Conservation (phyloP, 768 basidiomycete genomes). For the Boletus huronensis region DNA sequence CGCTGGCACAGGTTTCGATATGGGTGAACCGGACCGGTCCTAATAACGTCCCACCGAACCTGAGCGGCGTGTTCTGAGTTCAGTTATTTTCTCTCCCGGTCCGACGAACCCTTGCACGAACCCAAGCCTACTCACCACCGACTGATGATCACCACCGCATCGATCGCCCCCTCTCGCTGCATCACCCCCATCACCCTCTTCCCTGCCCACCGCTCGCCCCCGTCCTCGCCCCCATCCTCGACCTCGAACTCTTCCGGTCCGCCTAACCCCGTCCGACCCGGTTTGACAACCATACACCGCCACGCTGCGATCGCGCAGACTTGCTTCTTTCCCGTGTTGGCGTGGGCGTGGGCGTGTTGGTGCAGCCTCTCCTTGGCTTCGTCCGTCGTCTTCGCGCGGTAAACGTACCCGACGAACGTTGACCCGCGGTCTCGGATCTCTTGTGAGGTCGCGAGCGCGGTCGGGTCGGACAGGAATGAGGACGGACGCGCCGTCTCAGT, state of each 20-base stretch:
- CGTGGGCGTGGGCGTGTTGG: neutral
- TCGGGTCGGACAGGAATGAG: neutral
- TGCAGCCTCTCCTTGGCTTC: neutral
- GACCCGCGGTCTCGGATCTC: conserved; percentile 76
- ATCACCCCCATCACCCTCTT: conserved; percentile 61
- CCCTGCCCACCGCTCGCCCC: conserved; percentile 74
- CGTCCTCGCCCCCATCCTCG: conserved; percentile 60
- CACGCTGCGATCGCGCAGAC: conserved; percentile 72
- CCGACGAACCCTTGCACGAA: too few species aligned
- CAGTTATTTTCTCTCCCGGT: neutral
- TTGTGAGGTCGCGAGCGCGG: conserved; percentile 47
- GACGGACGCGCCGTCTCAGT: neutral
- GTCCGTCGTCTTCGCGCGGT: conserved; percentile 45
- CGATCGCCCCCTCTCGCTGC: conserved; percentile 65
- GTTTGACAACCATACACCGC: conserved; percentile 71
- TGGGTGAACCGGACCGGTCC: conserved; percentile 75
- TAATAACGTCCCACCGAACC: conserved; percentile 80
- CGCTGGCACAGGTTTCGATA: conserved; percentile 69
- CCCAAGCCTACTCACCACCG: conserved; percentile 53
- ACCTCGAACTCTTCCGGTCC: conserved; percentile 79
- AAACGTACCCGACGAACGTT: conserved; percentile 64
- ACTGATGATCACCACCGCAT: conserved; percentile 76
- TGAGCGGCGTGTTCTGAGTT: conserved; percentile 22
- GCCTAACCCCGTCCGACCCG: conserved; percentile 58
- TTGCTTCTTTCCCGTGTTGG: neutral